Conservation (phyloP, 2,329 filamentous ascomycete genomes). For the Aspergillus fijiensis region DNA sequence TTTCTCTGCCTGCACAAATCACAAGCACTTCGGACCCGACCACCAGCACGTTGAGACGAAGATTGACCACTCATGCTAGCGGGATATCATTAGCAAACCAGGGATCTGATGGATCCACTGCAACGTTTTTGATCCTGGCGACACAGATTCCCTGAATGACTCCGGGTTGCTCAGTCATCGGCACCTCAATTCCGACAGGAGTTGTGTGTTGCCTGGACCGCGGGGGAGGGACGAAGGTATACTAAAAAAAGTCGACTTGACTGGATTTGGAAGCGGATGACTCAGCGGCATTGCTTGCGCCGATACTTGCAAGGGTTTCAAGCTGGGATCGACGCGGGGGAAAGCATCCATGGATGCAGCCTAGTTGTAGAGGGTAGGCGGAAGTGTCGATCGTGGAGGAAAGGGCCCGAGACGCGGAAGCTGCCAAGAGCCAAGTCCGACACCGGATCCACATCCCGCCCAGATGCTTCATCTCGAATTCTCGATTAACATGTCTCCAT, state of each 20-base stretch:
- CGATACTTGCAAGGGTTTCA: neutral
- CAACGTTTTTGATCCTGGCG: neutral
- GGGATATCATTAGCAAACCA: neutral
- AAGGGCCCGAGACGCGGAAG: neutral
- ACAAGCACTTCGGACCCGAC: conserved; percentile 19
- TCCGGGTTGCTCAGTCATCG: neutral
- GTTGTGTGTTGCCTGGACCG: neutral
- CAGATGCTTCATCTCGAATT: neutral
- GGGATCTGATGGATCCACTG: neutral
- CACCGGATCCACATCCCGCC: neutral
- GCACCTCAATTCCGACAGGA: neutral
- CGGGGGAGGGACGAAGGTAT: neutral
- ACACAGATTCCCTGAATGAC: neutral
- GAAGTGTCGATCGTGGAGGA: neutral
- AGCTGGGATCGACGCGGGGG: neutral
- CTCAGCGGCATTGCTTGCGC: neutral
- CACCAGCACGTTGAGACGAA: conserved; percentile 7
- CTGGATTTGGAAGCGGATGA: neutral
- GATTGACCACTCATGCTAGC: conserved; percentile 3
- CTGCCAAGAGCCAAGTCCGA: conserved; percentile 1
- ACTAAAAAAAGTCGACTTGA: neutral
- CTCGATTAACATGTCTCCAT: neutral
- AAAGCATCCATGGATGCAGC: neutral
- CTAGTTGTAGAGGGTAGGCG: neutral
- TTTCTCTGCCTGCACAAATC: conserved; percentile 25